A percentile compares a stretch with the other conserved stretches of the same genome.
Conservation (phyloP, 331 rosid species). For the Malus hybrid region DNA sequence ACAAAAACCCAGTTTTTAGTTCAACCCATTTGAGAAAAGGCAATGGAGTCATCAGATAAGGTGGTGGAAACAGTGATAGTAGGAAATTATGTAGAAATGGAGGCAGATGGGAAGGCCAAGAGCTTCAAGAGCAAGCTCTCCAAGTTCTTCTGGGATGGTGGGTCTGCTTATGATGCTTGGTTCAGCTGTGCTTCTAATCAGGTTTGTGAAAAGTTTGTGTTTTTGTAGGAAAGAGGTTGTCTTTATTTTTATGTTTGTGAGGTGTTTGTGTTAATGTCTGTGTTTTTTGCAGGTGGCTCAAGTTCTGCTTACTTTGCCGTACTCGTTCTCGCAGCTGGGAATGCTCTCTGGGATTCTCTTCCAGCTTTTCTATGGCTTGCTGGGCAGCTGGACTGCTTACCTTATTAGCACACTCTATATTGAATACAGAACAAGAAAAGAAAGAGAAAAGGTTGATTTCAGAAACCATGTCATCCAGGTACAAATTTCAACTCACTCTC, state of each 20-base stretch:
- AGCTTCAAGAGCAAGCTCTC: constrained; percentile 54
- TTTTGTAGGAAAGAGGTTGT: too few relatives aligned
- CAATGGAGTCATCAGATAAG: constrained; percentile 50
- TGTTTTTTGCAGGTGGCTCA: constrained; percentile 67
- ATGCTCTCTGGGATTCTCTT: constrained; percentile 85
- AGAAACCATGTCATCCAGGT: constrained; percentile 85
- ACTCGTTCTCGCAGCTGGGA: constrained; percentile 92
- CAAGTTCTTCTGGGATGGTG: constrained; percentile 88
- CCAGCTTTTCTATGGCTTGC: constrained; percentile 72
- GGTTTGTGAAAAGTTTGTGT: constrained; percentile 22
- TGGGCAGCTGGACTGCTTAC: constrained; percentile 97
- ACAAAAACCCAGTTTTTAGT: neutral
- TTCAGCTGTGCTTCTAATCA: constrained; percentile 98
- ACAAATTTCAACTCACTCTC: neutral
- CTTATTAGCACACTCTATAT: constrained; percentile 75
- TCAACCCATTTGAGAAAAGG: neutral
- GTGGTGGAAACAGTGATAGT: constrained; percentile 61
- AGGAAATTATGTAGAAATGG: constrained; percentile 93
- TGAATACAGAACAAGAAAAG: constrained; percentile 92
- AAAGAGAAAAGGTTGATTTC: constrained; percentile 82
- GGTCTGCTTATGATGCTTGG: constrained; percentile 97
- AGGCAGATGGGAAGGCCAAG: constrained; percentile 58
- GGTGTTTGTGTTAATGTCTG: neutral
- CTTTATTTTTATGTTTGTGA: too few relatives aligned
- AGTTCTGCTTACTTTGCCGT: constrained; percentile 87